Evolutionary conservation across 768 basidiomycete genomes (phyloP).

Genomic region (Lactifluus hygrophoroides): DNA sequence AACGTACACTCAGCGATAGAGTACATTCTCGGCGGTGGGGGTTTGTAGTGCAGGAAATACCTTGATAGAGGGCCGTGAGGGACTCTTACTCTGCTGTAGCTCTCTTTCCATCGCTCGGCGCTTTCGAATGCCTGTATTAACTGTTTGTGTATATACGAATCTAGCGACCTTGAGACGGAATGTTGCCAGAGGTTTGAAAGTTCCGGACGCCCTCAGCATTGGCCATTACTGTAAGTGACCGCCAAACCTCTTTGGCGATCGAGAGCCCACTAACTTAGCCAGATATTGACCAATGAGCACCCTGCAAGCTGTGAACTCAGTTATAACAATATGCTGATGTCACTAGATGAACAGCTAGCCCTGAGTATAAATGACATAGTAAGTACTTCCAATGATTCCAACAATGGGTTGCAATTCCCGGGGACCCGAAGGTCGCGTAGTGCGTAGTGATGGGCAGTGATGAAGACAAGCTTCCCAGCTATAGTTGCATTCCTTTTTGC

Average conservation of each 20-base stretch:
- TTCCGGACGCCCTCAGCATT: too few relatives aligned
- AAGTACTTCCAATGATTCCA: not conserved
- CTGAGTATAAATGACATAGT: too few relatives aligned
- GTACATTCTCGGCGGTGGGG: constrained; percentile 80
- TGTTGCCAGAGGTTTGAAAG: not conserved
- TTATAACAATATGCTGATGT: not conserved
- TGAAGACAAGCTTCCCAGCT: not conserved
- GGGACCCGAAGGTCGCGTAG: too few relatives aligned
- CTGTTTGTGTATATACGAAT: constrained; percentile 6
- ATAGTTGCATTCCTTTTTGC: not conserved
- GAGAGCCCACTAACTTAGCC: not conserved
- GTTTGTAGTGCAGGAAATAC: constrained; percentile 34
- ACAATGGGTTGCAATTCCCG: too few relatives aligned
- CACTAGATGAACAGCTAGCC: too few relatives aligned
- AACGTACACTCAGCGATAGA: constrained; percentile 90
- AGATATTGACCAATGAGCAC: not conserved
- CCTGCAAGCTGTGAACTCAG: not conserved
- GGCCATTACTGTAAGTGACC: not conserved
- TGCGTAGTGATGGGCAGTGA: too few relatives aligned
- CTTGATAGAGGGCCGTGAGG: not conserved
- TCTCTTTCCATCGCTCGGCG: not conserved
- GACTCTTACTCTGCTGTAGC: not conserved
- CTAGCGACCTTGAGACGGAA: not conserved
- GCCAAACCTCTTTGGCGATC: not conserved
- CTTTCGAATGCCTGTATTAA: constrained; percentile 4